Percentiles rank a stretch among this genome's conserved stretches.
These are phyloP conservation scores for Xylaria sp. DNA, from an alignment of 495 filamentous ascomycete genomes.

Conservation along the genomic window DNA sequence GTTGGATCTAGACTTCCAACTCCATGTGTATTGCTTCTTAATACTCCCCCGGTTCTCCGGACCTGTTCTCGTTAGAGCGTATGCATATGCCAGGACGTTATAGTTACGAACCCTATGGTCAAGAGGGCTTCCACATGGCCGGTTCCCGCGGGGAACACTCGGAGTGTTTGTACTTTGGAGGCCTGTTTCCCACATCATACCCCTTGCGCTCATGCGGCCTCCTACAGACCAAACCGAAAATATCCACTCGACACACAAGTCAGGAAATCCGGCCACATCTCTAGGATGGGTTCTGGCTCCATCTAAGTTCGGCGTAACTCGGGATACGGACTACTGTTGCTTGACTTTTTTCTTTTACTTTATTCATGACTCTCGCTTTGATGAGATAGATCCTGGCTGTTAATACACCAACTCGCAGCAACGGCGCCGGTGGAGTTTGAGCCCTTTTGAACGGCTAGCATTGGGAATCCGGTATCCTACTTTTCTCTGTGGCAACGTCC, in stretches of 20 bases:
- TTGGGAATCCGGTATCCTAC: slow-evolving; percentile 41
- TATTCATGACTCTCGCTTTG: slow-evolving; percentile 46
- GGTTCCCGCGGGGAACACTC: neutral
- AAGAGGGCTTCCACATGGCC: slow-evolving; percentile 1
- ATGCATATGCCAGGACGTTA: slow-evolving; percentile 22
- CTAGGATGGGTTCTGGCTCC: slow-evolving; percentile 7
- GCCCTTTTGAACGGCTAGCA: slow-evolving; percentile 42
- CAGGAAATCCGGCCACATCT: slow-evolving; percentile 25
- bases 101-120: slow-evolving; percentile 9
- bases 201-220: slow-evolving; percentile 3
- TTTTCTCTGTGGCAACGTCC: slow-evolving; percentile 37
- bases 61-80: slow-evolving; percentile 21
- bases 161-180: slow-evolving; percentile 1
- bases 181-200: neutral
- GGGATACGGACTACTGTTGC: slow-evolving; percentile 37
- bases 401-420: slow-evolving; percentile 45
- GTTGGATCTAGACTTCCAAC: slow-evolving; percentile 34
- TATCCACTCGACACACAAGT: slow-evolving; percentile 3
- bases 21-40: slow-evolving; percentile 38
- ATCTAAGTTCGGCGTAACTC: slow-evolving; percentile 34
- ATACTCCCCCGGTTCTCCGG: slow-evolving; percentile 30
- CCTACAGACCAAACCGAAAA: slow-evolving; percentile 14
- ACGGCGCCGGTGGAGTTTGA: slow-evolving; percentile 44
- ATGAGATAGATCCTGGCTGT: slow-evolving; percentile 46
- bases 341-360: slow-evolving; percentile 33